These are phyloP conservation scores for Xerocomus brunneocitrinus DNA, from an alignment of 768 basidiomycete genomes.

Conservation along the genomic window DNA sequence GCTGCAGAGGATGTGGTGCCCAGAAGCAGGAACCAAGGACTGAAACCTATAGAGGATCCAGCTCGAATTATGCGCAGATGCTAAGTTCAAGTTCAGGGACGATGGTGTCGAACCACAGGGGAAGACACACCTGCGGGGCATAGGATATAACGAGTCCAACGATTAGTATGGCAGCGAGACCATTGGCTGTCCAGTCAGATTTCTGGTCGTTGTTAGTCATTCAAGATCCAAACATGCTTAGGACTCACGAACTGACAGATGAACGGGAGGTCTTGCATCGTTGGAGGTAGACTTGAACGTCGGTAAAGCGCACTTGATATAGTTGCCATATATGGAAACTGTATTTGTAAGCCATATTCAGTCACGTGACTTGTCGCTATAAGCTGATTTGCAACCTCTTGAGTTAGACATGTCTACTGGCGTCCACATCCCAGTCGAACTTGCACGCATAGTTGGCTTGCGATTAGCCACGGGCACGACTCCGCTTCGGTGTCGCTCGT, in stretches of 20 bases:
- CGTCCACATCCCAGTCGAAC: slow-evolving; percentile 6
- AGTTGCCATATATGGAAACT: neutral
- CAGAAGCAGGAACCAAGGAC: slow-evolving; percentile 85
- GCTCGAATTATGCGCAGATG: slow-evolving; percentile 76
- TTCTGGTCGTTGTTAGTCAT: slow-evolving; percentile 39
- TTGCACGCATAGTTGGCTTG: slow-evolving; percentile 12
- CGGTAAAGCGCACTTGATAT: neutral
- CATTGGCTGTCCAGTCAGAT: slow-evolving; percentile 63
- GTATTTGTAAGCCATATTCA: neutral
- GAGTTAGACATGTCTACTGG: neutral
- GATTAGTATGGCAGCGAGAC: slow-evolving; percentile 60
- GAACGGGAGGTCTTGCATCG: neutral
- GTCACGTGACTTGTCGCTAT: slow-evolving; percentile 1
- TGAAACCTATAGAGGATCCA: slow-evolving; percentile 83
- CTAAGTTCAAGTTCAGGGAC: slow-evolving; percentile 32
- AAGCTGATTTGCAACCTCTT: neutral
- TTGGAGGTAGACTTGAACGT: neutral
- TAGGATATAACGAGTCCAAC: slow-evolving; percentile 81
- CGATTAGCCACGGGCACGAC: slow-evolving; percentile 2
- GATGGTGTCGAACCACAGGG: neutral
- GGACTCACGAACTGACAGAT: slow-evolving; percentile 20
- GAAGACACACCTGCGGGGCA: slow-evolving; percentile 61
- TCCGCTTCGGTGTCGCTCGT: slow-evolving; percentile 2
- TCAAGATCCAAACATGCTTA: accelerated
- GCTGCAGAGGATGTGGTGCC: slow-evolving; percentile 83